These are phyloP conservation scores for Backusella tarrabulga DNA, from an alignment of 192 early-diverging fungal genomes.

Conservation along the genomic window DNA sequence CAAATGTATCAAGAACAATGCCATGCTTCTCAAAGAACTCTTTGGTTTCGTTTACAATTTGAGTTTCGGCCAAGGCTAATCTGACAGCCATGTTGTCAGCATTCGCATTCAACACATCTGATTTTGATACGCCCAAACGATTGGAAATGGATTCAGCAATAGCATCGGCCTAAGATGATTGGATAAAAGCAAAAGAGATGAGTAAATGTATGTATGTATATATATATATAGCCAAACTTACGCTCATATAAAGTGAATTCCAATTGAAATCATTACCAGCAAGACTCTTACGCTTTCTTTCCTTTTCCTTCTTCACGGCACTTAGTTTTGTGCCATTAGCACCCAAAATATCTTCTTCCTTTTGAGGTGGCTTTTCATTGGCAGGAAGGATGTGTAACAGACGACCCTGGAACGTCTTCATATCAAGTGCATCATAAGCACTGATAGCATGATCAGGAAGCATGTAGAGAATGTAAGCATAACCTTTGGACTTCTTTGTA, in stretches of 20 bases:
- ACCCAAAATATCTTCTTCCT: constrained; percentile 53
- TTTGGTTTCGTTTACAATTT: constrained; percentile 94
- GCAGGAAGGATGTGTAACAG: constrained; percentile 88
- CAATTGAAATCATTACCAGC: constrained; percentile 90
- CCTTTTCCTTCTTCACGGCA: constrained; percentile 81
- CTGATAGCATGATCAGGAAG: constrained; percentile 93
- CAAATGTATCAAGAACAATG: constrained; percentile 79
- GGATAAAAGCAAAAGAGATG: neutral
- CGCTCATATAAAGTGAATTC: constrained; percentile 96
- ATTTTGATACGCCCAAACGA: constrained; percentile 85
- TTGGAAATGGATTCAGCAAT: constrained; percentile 95
- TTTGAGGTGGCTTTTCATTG: constrained; percentile 75
- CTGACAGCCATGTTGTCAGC: constrained; percentile 89
- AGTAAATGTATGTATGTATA: neutral
- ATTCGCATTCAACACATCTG: constrained; percentile 88
- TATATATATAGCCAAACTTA: constrained; percentile 34
- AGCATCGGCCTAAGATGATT: constrained; percentile 68
- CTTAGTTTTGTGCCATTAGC: constrained; percentile 52
- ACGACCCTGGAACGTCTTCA: constrained; percentile 88
- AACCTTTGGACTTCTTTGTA: constrained; percentile 93
- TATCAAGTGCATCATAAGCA: constrained; percentile 81
- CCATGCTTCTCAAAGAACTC: constrained; percentile 85
- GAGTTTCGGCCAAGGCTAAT: constrained; percentile 96
- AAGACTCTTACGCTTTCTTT: constrained; percentile 72
- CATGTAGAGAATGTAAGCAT: constrained; percentile 86